phyloP scores from a whole-genome alignment of 2,329 filamentous ascomycete species.

The Cadophora sp. region DNA sequence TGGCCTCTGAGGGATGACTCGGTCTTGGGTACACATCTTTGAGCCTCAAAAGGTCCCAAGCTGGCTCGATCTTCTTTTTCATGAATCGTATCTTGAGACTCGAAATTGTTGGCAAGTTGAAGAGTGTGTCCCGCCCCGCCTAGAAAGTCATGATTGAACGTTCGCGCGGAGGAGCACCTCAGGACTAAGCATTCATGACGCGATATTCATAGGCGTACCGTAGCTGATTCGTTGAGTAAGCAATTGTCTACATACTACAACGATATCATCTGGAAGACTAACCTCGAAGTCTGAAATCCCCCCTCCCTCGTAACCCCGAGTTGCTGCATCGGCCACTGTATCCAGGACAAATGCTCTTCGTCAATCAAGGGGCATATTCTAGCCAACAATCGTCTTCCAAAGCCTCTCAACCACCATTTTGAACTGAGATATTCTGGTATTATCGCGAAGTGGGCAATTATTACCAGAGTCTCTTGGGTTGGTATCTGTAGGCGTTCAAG shows the following conservation, averaged over 20 bases:
- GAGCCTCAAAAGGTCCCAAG: no score
- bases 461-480: conserved; percentile 39
- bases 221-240: neutral
- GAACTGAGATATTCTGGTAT: conserved; percentile 23
- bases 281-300: neutral
- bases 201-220: conserved; percentile 5
- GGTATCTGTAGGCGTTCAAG: conserved; percentile 43
- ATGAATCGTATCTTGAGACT: no score
- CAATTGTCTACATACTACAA: neutral
- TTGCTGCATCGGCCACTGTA: conserved; percentile 41
- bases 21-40: no score
- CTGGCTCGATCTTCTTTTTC: no score
- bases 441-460: conserved; percentile 31
- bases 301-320: conserved; percentile 24
- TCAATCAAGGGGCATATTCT: conserved; percentile 44
- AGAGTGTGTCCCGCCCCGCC: no score
- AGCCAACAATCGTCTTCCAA: conserved; percentile 44
- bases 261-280: neutral
- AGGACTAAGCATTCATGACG: neutral
- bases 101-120: no score
- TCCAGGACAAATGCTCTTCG: conserved; percentile 45
- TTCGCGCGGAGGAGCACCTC: no score
- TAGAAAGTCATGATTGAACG: no score
- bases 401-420: conserved; percentile 41
- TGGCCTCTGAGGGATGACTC: no score